phyloP scores from a whole-genome alignment of 495 filamentous ascomycete genomes.

The Penicillium robsamsonii region DNA sequence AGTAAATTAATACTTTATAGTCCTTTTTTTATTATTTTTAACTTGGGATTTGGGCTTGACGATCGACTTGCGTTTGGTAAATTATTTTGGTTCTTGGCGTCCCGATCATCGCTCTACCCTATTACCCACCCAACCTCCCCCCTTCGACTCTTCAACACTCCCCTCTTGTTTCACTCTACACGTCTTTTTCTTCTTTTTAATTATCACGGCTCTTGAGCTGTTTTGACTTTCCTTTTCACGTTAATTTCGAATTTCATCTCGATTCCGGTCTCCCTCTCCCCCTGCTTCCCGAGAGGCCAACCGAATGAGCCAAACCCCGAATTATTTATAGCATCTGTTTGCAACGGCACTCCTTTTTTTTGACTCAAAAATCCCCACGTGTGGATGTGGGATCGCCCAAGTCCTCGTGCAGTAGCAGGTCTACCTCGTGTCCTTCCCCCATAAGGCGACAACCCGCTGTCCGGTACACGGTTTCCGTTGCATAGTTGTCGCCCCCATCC shows the following conservation, averaged over 20 bases:
- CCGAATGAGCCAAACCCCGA: conserved; percentile 13
- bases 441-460: conserved; percentile 27
- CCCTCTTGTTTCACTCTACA: conserved; percentile 11
- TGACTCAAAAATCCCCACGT: conserved; percentile 16
- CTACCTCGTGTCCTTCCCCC: conserved; percentile 19
- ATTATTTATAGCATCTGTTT: conserved; percentile 26
- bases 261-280: conserved; percentile 23
- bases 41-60: not conserved
- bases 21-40: not conserved
- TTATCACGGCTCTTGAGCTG: not conserved
- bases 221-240: conserved; percentile 16
- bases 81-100: conserved; percentile 17
- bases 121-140: conserved; percentile 25
- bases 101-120: conserved; percentile 26
- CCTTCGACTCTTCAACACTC: conserved; percentile 11
- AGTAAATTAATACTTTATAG: not conserved
- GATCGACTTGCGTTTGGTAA: not conserved
- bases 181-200: conserved; percentile 15
- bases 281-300: conserved; percentile 7
- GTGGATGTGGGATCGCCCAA: conserved; percentile 20
- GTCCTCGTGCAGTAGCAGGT: conserved; percentile 42
- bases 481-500: conserved; percentile 9
- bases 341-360: conserved; percentile 20
- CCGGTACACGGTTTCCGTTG: conserved; percentile 33
- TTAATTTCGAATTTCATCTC: conserved; percentile 19